Percentiles rank a stretch among this genome's conserved stretches.
phyloP scores from a whole-genome alignment of 306 rosid genomes.

The Sindora glabra region DNA sequence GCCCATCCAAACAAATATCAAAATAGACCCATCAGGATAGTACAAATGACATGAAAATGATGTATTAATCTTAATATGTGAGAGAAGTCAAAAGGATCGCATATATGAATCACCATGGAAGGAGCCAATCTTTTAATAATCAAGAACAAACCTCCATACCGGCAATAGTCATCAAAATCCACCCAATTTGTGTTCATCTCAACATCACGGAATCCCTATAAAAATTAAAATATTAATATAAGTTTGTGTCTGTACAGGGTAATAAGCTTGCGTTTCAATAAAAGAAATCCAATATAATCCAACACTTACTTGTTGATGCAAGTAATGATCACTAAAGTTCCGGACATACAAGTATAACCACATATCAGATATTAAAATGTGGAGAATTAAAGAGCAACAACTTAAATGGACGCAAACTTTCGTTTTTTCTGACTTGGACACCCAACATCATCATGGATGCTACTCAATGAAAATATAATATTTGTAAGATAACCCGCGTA shows the following conservation, averaged over 20 bases:
- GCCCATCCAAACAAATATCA: not conserved
- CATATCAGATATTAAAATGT: not conserved
- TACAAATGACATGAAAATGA: not conserved
- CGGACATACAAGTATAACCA: not conserved
- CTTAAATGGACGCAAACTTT: not conserved
- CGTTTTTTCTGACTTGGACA: too few relatives aligned
- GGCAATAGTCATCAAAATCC: conserved; percentile 65
- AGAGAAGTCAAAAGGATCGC: conserved; percentile 2
- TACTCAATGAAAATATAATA: not conserved
- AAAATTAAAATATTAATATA: conserved; percentile 14
- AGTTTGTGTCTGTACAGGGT: not conserved
- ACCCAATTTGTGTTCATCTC: conserved; percentile 66
- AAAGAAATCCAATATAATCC: not conserved
- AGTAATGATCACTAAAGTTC: not conserved
- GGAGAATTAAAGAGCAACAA: not conserved
- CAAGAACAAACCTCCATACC: conserved; percentile 34
- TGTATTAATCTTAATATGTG: not conserved
- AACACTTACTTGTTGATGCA: not conserved
- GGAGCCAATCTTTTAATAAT: not conserved
- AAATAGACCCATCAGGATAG: not conserved
- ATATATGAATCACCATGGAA: conserved; percentile 7
- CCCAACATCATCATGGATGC: too few relatives aligned
- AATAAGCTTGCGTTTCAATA: not conserved
- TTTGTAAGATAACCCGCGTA: not conserved
- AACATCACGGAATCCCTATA: conserved; percentile 47